Conservation (phyloP, 2,329 filamentous ascomycete genomes). For the Lachnellula arida region DNA sequence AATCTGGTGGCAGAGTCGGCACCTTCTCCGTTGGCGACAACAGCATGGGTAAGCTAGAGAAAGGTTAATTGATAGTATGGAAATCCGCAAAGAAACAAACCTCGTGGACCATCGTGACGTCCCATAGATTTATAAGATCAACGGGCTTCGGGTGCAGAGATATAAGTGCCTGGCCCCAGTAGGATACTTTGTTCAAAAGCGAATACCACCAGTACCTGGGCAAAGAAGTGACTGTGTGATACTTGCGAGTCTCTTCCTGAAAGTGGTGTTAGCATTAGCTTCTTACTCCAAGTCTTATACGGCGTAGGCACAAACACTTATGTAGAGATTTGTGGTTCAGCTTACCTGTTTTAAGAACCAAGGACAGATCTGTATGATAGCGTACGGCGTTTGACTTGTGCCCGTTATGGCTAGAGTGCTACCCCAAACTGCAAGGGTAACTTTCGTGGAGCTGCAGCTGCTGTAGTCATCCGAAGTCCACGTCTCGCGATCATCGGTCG, state of each 20-base stretch:
- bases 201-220: background rate
- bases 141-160: background rate
- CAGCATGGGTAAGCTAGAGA: background rate
- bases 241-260: background rate
- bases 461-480: background rate
- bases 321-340: background rate
- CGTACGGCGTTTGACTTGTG: background rate
- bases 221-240: background rate
- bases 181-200: background rate
- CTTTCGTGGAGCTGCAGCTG: background rate
- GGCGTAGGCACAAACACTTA: background rate
- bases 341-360: background rate
- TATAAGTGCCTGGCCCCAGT: background rate
- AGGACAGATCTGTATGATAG: background rate
- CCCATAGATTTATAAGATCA: background rate
- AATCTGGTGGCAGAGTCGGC: background rate
- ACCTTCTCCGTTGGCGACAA: background rate
- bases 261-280: no score
- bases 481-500: background rate
- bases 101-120: background rate
- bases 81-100: background rate
- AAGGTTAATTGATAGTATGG: background rate
- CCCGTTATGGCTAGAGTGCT: background rate
- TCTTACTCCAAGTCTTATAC: no score
- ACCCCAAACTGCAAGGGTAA: background rate